phyloP scores from a whole-genome alignment of 345 rosid genomes.

The Citrus hindsii region DNA sequence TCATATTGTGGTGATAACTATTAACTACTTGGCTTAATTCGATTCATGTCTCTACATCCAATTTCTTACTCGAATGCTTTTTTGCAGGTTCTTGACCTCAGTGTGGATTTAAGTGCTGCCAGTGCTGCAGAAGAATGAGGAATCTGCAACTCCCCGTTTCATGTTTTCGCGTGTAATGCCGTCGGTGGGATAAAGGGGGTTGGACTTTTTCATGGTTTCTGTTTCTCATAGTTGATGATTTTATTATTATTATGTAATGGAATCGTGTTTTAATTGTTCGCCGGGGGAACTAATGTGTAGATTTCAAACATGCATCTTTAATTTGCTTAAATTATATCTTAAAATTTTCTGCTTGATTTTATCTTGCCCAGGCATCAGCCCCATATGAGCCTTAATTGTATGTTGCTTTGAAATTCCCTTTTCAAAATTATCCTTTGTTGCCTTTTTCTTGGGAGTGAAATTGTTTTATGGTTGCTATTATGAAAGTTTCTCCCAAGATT shows the following conservation, averaged over 20 bases:
- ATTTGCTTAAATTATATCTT: neutral
- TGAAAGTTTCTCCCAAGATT: too few relatives aligned
- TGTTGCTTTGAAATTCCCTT: too few relatives aligned
- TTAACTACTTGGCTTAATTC: neutral
- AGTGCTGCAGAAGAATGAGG: constrained; percentile 85
- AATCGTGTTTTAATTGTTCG: neutral
- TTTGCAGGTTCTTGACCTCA: constrained; percentile 70
- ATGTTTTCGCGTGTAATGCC: neutral
- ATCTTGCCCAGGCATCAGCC: neutral
- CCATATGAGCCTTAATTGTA: too few relatives aligned
- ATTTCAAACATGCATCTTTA: neutral
- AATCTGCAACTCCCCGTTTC: neutral
- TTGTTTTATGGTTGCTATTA: too few relatives aligned
- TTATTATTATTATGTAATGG: neutral
- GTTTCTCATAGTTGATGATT: neutral
- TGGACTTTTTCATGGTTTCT: neutral
- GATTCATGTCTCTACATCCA: neutral
- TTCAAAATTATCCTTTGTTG: neutral
- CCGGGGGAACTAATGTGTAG: constrained; percentile 2
- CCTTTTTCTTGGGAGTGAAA: neutral
- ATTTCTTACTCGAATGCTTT: neutral
- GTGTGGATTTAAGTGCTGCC: constrained; percentile 89
- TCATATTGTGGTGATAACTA: neutral
- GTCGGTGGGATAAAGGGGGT: neutral
- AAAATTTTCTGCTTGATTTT: neutral